Base-by-base conservation (phyloP, 2,329 filamentous ascomycete species). In the Claviceps purpurea region DNA sequence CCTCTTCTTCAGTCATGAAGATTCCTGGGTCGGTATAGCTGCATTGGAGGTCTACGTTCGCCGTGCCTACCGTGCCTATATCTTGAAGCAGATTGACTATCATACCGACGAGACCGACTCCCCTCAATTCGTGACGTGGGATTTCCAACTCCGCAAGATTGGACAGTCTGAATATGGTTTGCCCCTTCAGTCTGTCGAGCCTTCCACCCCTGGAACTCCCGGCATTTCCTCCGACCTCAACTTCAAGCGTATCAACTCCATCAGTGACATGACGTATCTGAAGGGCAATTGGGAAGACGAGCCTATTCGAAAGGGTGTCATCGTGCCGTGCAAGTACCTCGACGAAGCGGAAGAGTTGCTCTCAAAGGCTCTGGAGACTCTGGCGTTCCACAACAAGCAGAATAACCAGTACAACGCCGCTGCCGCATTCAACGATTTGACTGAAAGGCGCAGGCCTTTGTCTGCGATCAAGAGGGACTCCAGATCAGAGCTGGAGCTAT, bases 11-110 rank as follows among this genome's bases (percentile, higher is more conserved):
- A 87, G 84, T 38, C 89, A 98, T 70, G 81, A 87, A 43, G 93
- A 98, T 64, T 84, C 89, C 13, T 97, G 89, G 88, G 91, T 98
- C 34, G 88, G 88, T 7, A 75, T 96, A 56, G 93, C 93, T 54
- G 89, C 93, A 47, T 79, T 98, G 4, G 93, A 98, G 67, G 90
- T 97, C 48, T 98, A 98, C 68, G 84, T 95, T 56, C 90, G 93
- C 62, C 88, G 93, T 57, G 90, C 93, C 14, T 98, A 98, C 74
- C 87, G 93, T 75, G 93, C 93, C 2, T 98, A 98, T 71, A 84
- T 87, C 55, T 75, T 98, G 50, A 90, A 94, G 77, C 76, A 82
- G 60, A 85, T 98, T 53, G 81, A 95, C 61, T 98, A 98, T 68
- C 84, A 94, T 66, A 81, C 90, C 62, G 83, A 85, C 51, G 89